Evolutionary conservation across 1,139 yeast species (phyloP), one percentile per base, ranked within the genome.

Genomic region (Blastobotrys serpentis): DNA sequence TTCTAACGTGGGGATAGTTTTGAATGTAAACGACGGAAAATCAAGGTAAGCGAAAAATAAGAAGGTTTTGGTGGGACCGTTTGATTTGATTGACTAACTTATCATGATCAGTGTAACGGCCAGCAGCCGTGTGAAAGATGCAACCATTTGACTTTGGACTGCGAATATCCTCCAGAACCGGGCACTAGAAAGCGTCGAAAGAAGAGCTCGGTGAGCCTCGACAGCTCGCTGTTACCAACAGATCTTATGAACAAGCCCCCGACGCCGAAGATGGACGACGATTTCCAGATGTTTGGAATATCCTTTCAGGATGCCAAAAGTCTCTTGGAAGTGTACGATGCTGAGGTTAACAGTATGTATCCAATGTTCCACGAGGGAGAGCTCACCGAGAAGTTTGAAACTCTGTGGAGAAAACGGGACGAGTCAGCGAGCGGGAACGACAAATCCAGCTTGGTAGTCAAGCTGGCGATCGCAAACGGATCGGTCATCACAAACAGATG

Each of bases 341-440:
- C 48, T 14, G 64, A 60, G 43, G 54, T 60, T 21, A 58, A 58
- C 45, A 51, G 58, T 45, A 51, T 60, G 56, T 60, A 56, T 32
- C 64, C 64, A 1, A 50, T 60, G 22, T 60, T 60, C 48, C 53
- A 52, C 17, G 57, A 53, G 11, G 53, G 58, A 7, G 59, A 56
- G 26, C 41, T 58, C 22, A 47, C 43, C 17, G 29, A 44, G 10
- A 57, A 51, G 33, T 57, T 56, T 38, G 54, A 53, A 23, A 49
- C 48, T 3, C 48, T 57, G 21, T 49, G 42, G 30, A 38, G 33
- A n/a, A 39, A 19, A 30, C 44, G 16, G 13, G 42, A 7, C 4
- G 18, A 4, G 21, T 11, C 34, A 13, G 11, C 42, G 17, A 22
- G 19, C 10, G 50, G 19, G n/a, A 25, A 49, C 18, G 49, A 36